Percentiles rank a stretch among this genome's conserved stretches.
Conservation (phyloP, 768 basidiomycete species). For the Boletus subcaerulescens region DNA sequence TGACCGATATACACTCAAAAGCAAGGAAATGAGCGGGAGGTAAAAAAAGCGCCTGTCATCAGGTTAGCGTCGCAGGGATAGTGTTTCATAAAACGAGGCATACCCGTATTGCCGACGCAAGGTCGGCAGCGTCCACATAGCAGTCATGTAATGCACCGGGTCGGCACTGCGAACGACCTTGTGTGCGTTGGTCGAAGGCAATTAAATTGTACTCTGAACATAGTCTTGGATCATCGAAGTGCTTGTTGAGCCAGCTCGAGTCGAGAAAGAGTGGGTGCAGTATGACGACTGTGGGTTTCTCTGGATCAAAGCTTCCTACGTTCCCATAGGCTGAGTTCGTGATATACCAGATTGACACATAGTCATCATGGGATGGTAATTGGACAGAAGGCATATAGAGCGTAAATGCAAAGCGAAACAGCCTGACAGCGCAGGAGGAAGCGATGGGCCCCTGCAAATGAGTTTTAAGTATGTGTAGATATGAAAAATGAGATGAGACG, state of each 20-base stretch:
- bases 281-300: conserved; percentile 64
- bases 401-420: conserved; percentile 33
- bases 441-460: conserved; percentile 3
- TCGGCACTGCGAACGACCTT: conserved; percentile 54
- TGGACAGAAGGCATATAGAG: conserved; percentile 66
- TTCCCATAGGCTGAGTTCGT: conserved; percentile 60
- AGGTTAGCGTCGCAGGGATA: not conserved
- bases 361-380: conserved; percentile 58
- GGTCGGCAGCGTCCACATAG: conserved; percentile 78
- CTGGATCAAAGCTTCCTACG: conserved; percentile 63
- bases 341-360: conserved; percentile 67
- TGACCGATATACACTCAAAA: conserved; percentile 56
- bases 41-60: conserved; percentile 51
- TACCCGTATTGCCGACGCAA: conserved; percentile 65
- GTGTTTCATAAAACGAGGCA: conserved; percentile 18
- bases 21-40: conserved; percentile 72
- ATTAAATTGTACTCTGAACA: conserved; percentile 61
- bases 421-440: conserved; percentile 3
- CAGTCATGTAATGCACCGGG: conserved; percentile 60
- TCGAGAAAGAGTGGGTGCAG: conserved; percentile 69
- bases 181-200: conserved; percentile 68
- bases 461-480: conserved; percentile 18
- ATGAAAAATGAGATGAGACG: not conserved
- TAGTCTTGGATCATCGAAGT: conserved; percentile 66
- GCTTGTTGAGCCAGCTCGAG: conserved; percentile 62